These are phyloP conservation scores for Candida gigantensis DNA, from an alignment of 1,139 yeast genomes.

Conservation along the genomic window DNA sequence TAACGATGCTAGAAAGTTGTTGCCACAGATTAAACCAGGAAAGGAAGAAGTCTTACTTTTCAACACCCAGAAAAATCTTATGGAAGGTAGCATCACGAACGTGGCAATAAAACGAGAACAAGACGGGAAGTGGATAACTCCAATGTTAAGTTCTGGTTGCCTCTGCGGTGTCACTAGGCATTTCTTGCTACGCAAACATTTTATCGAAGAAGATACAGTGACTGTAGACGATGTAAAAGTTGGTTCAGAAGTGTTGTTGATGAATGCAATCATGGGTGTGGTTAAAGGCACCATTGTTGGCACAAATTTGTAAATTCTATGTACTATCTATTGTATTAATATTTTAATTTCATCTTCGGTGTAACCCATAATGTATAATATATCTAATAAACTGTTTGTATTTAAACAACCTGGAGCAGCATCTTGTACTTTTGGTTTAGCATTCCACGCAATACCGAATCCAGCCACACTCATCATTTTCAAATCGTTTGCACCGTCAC, in stretches of 20 bases:
- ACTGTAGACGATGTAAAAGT: constrained; percentile 42
- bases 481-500: constrained; percentile 97
- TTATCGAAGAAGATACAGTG: constrained; percentile 58
- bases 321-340: constrained; percentile 18
- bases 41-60: constrained; percentile 69
- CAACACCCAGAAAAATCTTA: constrained; percentile 60
- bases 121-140: constrained; percentile 72
- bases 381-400: constrained; percentile 65
- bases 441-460: constrained; percentile 95
- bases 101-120: constrained; percentile 59
- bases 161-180: constrained; percentile 83
- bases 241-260: constrained; percentile 70
- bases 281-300: constrained; percentile 55
- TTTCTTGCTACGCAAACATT: constrained; percentile 55
- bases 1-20: constrained; percentile 58
- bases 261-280: constrained; percentile 86
- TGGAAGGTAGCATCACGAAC: constrained; percentile 87
- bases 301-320: background rate
- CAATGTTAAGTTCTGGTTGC: constrained; percentile 74
- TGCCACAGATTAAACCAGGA: constrained; percentile 37
- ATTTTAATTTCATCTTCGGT: constrained; percentile 54
- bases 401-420: constrained; percentile 84
- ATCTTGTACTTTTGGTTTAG: constrained; percentile 86
- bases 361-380: constrained; percentile 80
- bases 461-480: constrained; percentile 93